phyloP scores from a whole-genome alignment of 2,329 filamentous ascomycete species.

The Sporothrix dimorphospora region DNA sequence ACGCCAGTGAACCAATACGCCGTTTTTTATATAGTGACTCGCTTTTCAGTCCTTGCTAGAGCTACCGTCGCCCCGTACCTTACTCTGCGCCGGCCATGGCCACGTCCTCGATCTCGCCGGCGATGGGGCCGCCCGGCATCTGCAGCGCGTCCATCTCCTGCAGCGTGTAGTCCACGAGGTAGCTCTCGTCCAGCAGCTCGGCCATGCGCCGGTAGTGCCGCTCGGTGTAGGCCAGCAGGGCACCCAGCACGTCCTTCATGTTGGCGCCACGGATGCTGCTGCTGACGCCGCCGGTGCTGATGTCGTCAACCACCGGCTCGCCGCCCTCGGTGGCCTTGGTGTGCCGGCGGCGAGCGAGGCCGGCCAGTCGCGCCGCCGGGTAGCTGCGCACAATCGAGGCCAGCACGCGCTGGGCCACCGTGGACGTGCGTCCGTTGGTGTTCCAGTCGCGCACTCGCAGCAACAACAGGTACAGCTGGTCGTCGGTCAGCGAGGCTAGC shows the following conservation, averaged over 20 bases:
- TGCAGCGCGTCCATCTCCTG: conserved; percentile 82
- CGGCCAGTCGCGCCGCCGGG: conserved; percentile 75
- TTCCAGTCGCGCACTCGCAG: conserved; percentile 93
- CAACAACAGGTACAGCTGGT: conserved; percentile 83
- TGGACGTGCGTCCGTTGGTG: conserved; percentile 85
- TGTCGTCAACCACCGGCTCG: conserved; percentile 31
- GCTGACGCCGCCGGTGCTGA: conserved; percentile 49
- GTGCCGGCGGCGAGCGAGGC: conserved; percentile 53
- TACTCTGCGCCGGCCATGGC: conserved; percentile 34
- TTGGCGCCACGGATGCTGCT: conserved; percentile 54
- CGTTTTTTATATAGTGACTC: background rate
- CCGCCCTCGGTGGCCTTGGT: background rate
- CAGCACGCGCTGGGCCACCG: conserved; percentile 83
- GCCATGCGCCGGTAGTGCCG: conserved; percentile 89
- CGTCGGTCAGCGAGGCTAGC: conserved; percentile 74
- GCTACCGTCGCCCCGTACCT: background rate
- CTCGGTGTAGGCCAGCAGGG: conserved; percentile 88
- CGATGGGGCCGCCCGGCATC: conserved; percentile 42
- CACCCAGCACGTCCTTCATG: conserved; percentile 82
- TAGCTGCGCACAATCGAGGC: conserved; percentile 80
- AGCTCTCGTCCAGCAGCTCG: conserved; percentile 91
- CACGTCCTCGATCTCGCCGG: conserved; percentile 34
- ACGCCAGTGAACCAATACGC: conserved; percentile 13
- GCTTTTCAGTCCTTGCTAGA: background rate
- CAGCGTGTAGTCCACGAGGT: conserved; percentile 89